Evolutionary conservation across 257 asterid species (phyloP).

Genomic region (Eucommia ulmoides): DNA sequence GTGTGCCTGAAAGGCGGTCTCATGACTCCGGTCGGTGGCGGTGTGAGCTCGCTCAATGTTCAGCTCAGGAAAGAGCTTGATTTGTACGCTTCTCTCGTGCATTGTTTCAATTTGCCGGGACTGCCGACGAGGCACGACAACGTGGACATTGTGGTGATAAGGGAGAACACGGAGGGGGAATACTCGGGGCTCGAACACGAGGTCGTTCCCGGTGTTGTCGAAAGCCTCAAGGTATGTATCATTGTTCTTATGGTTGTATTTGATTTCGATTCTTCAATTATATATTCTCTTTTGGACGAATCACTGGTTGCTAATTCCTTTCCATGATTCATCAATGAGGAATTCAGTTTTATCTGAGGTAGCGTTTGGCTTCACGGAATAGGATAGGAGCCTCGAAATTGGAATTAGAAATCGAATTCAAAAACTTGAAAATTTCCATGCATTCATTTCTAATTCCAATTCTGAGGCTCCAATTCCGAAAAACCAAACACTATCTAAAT

Average conservation of each 20-base stretch:
- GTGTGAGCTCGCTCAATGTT: constrained; percentile 84
- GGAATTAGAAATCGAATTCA: too few relatives aligned
- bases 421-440: too few relatives aligned
- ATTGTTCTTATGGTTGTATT: constrained; percentile 3
- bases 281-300: too few relatives aligned
- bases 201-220: constrained; percentile 99
- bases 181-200: constrained; percentile 96
- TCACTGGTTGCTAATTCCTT: too few relatives aligned
- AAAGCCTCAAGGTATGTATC: constrained; percentile 75
- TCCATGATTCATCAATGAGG: too few relatives aligned
- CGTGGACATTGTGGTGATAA: constrained; percentile 81
- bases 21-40: constrained; percentile 92
- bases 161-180: constrained; percentile 98
- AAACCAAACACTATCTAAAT: too few relatives aligned
- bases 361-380: too few relatives aligned
- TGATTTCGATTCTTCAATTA: too few relatives aligned
- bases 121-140: constrained; percentile 73
- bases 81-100: constrained; percentile 87
- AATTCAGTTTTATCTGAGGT: too few relatives aligned
- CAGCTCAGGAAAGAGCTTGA: constrained; percentile 82
- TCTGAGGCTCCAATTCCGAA: too few relatives aligned
- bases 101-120: constrained; percentile 76
- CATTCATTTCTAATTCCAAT: too few relatives aligned
- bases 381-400: too few relatives aligned
- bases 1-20: constrained; percentile 89